Evolutionary conservation across 2,329 filamentous ascomycete species (phyloP), one percentile per base, ranked within the genome.

Genomic region (Diaporthe nobilis): DNA sequence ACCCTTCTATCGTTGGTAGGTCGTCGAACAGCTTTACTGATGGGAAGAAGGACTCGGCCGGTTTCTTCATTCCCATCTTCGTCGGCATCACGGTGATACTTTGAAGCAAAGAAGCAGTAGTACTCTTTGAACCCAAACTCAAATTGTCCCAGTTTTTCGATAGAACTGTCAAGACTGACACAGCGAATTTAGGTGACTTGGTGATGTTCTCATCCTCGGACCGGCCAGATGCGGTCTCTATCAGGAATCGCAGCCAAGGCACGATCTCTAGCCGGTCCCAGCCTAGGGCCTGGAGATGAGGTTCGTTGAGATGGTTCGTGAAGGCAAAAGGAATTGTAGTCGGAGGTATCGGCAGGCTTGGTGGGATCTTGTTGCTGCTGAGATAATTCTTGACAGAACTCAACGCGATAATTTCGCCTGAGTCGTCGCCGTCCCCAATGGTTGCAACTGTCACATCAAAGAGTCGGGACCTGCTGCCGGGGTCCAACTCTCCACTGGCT

Each of bases 1-100:
- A 92, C 4, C 91, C 92, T 78, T 93, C 91, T 2, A 98, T 92
- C 17, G 93, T 92, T 0, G 97, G 96, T 22, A 99, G 87, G 82
- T 99, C 97, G 77, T 98, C 95, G 81, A 99, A 99, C 0, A 99
- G 87, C 82, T 95, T 97, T 51, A 99, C 97, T n/a, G 92, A 94
- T 2, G 94, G 92, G 81, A 99, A 98, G 83, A 98, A 99, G 0
- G 97, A 93, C 78, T 98, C 95, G 4, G 87, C 86, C 6, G 97
- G 97, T 79, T 91, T 94, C 79, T 88, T 93, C 96, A 99, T 97
- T 10, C 97, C 97, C 78, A 93, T 85, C 82, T 95, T 98, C 0
- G 97, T 98, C 0, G 97, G 97, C 81, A 99, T 94, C 39, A 98
- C 90, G 0, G 95, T 90, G 68, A 93, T 88, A 2, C 89, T 86